phyloP scores from a whole-genome alignment of 2,329 filamentous ascomycete species.

The Corynespora cassiicola region DNA sequence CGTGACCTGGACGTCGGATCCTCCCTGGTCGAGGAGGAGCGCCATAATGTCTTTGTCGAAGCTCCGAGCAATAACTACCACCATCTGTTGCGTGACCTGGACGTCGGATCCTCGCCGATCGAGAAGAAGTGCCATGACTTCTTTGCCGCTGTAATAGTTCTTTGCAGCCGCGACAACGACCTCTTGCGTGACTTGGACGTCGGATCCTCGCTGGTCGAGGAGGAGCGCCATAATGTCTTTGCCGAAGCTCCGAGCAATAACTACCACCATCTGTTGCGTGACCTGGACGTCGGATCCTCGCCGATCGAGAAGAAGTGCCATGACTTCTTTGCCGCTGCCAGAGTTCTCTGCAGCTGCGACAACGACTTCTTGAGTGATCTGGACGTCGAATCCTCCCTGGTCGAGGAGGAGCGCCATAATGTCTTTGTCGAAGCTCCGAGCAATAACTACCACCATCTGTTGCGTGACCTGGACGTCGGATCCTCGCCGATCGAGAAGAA shows the following conservation, averaged over 20 bases:
- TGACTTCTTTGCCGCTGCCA: slow-evolving; percentile 3
- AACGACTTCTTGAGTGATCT: slow-evolving; percentile 9
- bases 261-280: slow-evolving; percentile 10
- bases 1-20: slow-evolving; percentile 6
- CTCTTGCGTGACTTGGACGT: slow-evolving; percentile 10
- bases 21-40: slow-evolving; percentile 8
- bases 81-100: slow-evolving; percentile 10
- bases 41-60: slow-evolving; percentile 9
- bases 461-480: slow-evolving; percentile 9
- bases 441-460: slow-evolving; percentile 10
- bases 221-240: slow-evolving; percentile 10
- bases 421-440: slow-evolving; percentile 6
- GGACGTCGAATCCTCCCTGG: slow-evolving; percentile 1
- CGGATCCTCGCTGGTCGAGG: slow-evolving; percentile 8
- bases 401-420: slow-evolving; percentile 13
- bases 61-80: slow-evolving; percentile 7
- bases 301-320: slow-evolving; percentile 12
- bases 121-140: slow-evolving; percentile 15
- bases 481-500: slow-evolving; percentile 12
- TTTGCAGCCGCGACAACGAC: slow-evolving; percentile 8
- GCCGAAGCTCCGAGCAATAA: slow-evolving; percentile 5
- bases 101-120: slow-evolving; percentile 8
- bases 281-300: slow-evolving; percentile 5
- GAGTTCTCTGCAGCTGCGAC: slow-evolving; percentile 1
- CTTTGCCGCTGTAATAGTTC: slow-evolving; percentile 5